These are phyloP conservation scores for Fusarium graminum DNA, from an alignment of 2,329 filamentous ascomycete species.

Conservation along the genomic window DNA sequence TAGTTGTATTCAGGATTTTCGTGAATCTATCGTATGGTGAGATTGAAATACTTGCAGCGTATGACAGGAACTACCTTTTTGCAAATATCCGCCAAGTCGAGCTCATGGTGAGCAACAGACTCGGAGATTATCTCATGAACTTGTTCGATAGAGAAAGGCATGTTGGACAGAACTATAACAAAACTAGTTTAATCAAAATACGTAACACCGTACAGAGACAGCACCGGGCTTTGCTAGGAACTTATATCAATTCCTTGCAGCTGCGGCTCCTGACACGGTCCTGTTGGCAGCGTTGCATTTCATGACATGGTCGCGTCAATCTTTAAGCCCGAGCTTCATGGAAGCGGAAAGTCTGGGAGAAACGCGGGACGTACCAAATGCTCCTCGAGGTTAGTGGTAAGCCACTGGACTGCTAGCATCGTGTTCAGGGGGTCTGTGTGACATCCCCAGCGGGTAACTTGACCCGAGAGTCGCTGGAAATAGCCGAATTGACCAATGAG, in stretches of 20 bases:
- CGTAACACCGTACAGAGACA: neutral
- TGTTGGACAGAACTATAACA: neutral
- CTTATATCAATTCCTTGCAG: slow-evolving; percentile 18
- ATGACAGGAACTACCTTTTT: slow-evolving; percentile 21
- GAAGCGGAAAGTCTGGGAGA: slow-evolving; percentile 5
- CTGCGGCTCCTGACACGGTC: neutral
- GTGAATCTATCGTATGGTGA: slow-evolving; percentile 6
- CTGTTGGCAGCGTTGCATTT: too few species aligned
- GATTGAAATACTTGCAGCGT: rapidly evolving
- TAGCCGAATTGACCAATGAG: slow-evolving; percentile 41
- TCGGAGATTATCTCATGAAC: slow-evolving; percentile 29
- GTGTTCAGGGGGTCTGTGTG: slow-evolving; percentile 13
- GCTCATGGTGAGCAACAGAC: slow-evolving; percentile 27
- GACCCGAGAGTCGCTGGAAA: neutral
- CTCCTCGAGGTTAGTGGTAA: neutral
- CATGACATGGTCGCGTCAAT: neutral
- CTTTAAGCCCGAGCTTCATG: neutral
- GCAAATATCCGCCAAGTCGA: slow-evolving; percentile 32
- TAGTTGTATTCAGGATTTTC: slow-evolving; percentile 35
- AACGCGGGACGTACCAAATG: neutral
- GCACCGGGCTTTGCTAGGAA: slow-evolving; percentile 1
- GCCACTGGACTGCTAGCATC: neutral
- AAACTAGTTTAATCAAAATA: neutral
- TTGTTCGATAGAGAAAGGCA: slow-evolving; percentile 1
- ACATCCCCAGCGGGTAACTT: neutral